These are phyloP conservation scores for Penicillium lagena DNA, from an alignment of 495 filamentous ascomycete genomes.

Conservation along the genomic window DNA sequence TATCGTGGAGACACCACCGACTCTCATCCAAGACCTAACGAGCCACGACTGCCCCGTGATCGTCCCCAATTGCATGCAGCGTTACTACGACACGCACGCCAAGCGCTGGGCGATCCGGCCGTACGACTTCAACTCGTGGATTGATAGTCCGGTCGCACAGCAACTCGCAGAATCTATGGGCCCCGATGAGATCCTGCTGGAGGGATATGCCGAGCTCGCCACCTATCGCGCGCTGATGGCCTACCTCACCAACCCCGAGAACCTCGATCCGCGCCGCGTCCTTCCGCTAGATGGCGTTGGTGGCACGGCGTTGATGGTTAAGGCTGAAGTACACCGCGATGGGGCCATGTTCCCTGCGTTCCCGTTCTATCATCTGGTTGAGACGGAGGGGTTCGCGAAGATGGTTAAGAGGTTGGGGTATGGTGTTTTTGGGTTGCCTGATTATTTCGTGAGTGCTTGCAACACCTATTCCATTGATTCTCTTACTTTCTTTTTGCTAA, in stretches of 20 bases:
- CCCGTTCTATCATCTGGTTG: constrained; percentile 91
- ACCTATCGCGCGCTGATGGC: constrained; percentile 92
- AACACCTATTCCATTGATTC: background rate
- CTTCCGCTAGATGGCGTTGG: constrained; percentile 86
- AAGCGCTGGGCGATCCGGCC: constrained; percentile 66
- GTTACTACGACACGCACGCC: constrained; percentile 67
- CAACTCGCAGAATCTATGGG: constrained; percentile 72
- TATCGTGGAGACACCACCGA: constrained; percentile 79
- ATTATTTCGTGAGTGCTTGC: constrained; percentile 75
- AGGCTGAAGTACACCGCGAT: constrained; percentile 94
- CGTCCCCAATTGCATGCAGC: constrained; percentile 93
- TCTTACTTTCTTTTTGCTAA: constrained; percentile 1
- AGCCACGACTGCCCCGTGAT: constrained; percentile 79
- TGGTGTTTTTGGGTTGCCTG: constrained; percentile 76
- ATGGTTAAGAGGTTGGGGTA: constrained; percentile 90
- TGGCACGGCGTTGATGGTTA: constrained; percentile 88
- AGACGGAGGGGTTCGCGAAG: constrained; percentile 97
- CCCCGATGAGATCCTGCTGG: constrained; percentile 83
- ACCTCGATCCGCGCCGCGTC: constrained; percentile 51
- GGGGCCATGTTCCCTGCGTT: constrained; percentile 99
- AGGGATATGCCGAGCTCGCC: constrained; percentile 87
- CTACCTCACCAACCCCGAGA: constrained; percentile 56
- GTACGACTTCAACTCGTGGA: constrained; percentile 97
- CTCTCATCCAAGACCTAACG: constrained; percentile 89
- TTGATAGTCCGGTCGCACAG: constrained; percentile 73